These are phyloP conservation scores for Lignosus rhinocerotis DNA, from an alignment of 1,284 basidiomycete genomes.

Conservation along the genomic window DNA sequence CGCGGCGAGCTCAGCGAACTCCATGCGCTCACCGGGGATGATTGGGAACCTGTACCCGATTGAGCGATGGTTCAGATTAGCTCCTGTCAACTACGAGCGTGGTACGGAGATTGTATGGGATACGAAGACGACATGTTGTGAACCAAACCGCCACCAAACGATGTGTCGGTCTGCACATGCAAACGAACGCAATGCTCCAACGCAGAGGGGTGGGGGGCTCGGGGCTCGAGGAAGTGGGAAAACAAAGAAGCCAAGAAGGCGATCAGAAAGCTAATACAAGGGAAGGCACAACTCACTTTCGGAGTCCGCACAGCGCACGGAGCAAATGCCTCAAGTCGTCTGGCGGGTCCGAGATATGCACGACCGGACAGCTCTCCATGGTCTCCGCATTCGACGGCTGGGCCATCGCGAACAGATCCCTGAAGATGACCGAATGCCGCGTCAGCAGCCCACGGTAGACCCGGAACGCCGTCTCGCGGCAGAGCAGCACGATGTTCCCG, in stretches of 20 bases:
- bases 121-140: not conserved
- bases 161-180: not conserved
- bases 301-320: conserved; percentile 20
- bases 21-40: conserved; percentile 18
- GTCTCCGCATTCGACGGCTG: conserved; percentile 21
- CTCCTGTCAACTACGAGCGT: not conserved
- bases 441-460: conserved; percentile 29
- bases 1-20: conserved; percentile 24
- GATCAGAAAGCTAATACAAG: not conserved
- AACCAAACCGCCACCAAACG: not conserved
- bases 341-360: conserved; percentile 24
- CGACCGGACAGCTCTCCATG: conserved; percentile 26
- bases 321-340: conserved; percentile 24
- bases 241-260: not conserved
- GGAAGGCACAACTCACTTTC: conserved; percentile 14
- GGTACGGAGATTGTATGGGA: not conserved
- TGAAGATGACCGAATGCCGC: conserved; percentile 29
- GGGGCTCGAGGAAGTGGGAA: not conserved
- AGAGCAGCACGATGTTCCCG: conserved; percentile 31
- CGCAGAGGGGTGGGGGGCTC: no score
- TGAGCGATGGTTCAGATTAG: not conserved
- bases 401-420: conserved; percentile 28
- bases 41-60: conserved; percentile 14
- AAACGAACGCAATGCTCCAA: no score
- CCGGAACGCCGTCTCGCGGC: conserved; percentile 24